These are phyloP conservation scores for Naegleria fowleri DNA, from an alignment of 208 protist genomes.

Conservation along the genomic window DNA sequence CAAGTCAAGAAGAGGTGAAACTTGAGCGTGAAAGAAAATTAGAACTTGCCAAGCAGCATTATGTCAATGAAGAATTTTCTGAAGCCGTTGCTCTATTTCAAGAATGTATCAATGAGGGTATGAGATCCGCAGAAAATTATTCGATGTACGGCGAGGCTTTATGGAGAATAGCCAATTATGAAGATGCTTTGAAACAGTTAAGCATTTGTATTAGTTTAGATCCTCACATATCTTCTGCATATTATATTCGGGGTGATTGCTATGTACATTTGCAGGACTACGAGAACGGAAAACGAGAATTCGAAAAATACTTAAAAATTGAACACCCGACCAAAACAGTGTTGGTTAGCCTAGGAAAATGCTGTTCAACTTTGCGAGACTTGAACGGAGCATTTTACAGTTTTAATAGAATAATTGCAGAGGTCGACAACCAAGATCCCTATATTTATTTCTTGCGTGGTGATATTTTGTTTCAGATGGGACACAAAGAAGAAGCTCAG, in stretches of 20 bases:
- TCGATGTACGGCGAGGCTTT: neutral
- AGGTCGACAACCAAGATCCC: neutral
- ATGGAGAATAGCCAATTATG: neutral
- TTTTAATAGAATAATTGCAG: neutral
- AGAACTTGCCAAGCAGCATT: neutral
- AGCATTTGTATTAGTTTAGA: neutral
- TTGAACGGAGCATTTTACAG: neutral
- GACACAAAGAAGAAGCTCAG: neutral
- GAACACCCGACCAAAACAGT: neutral
- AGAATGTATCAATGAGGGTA: neutral
- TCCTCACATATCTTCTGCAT: neutral
- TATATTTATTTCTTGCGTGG: slow-evolving; percentile 11
- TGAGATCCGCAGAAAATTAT: neutral
- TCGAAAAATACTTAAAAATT: slow-evolving; percentile 11
- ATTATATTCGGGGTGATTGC: slow-evolving; percentile 2
- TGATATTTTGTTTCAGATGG: neutral
- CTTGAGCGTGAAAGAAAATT: neutral
- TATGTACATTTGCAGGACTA: neutral
- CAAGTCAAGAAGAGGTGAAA: neutral
- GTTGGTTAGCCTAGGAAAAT: neutral
- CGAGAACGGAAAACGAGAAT: neutral
- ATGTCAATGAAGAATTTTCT: neutral
- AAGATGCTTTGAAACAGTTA: neutral
- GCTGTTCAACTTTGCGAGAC: neutral
- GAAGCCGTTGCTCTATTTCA: neutral